A percentile compares a stretch with the other conserved stretches of the same genome.
Evolutionary conservation across 192 early-diverging fungal species (phyloP).

Genomic region (Neocallimastix lanati): DNA sequence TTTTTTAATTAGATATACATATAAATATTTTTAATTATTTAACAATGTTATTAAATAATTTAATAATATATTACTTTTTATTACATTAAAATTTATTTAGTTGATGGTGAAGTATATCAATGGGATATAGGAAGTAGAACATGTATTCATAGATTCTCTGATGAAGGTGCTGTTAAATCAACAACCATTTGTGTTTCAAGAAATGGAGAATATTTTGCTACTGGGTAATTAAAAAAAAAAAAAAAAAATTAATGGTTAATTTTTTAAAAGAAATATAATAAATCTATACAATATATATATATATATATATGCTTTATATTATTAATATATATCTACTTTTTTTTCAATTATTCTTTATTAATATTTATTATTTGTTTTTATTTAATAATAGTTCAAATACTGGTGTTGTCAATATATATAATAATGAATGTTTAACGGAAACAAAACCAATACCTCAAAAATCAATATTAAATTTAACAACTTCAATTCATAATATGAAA

Average conservation of each 20-base stretch:
- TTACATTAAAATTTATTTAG: not conserved
- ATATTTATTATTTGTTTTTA: too few relatives aligned
- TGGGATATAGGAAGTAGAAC: constrained; percentile 62
- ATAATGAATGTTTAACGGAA: constrained; percentile 22
- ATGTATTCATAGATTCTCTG: constrained; percentile 60
- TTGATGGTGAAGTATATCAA: constrained; percentile 72
- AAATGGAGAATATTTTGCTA: constrained; percentile 59
- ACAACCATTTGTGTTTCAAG: constrained; percentile 48
- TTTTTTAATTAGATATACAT: too few relatives aligned
- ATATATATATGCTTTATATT: too few relatives aligned
- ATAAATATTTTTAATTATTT: too few relatives aligned
- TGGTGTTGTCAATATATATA: constrained; percentile 86
- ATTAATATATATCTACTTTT: too few relatives aligned
- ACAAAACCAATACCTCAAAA: constrained; percentile 50
- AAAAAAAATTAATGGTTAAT: too few relatives aligned
- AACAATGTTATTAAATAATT: too few relatives aligned
- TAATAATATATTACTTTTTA: too few relatives aligned
- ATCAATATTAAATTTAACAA: constrained; percentile 70
- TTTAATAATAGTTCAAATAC: constrained; percentile 26
- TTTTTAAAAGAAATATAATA: too few relatives aligned
- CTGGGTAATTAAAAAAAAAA: constrained; percentile 35
- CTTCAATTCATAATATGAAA: constrained; percentile 41
- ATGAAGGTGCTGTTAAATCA: constrained; percentile 65
- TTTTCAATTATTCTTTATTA: too few relatives aligned
- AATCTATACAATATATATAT: too few relatives aligned